phyloP scores from a whole-genome alignment of 140 eudicot genomes.

The Flaveria floridana region DNA sequence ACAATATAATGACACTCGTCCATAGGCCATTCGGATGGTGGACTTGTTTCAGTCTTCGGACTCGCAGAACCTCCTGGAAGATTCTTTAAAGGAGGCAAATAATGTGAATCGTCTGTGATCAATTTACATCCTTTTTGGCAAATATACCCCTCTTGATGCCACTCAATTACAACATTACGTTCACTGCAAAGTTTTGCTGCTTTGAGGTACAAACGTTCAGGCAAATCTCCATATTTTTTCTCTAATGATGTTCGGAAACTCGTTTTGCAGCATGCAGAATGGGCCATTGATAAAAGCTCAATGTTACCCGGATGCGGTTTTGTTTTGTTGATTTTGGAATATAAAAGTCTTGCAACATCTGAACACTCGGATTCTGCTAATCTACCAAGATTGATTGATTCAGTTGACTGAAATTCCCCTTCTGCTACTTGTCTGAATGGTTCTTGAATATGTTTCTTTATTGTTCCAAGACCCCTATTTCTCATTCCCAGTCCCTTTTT shows the following conservation, averaged over 20 bases:
- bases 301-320: conserved; percentile 67
- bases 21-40: conserved; percentile 61
- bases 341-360: conserved; percentile 60
- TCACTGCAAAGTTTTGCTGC: conserved; percentile 94
- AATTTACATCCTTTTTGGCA: conserved; percentile 73
- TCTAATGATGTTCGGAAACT: conserved; percentile 59
- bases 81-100: conserved; percentile 38
- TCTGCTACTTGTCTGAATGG: conserved; percentile 42
- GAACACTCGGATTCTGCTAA: conserved; percentile 76
- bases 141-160: conserved; percentile 79
- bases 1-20: conserved; percentile 81
- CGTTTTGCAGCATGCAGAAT: conserved; percentile 62
- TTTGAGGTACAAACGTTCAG: conserved; percentile 72
- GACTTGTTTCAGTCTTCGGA: conserved; percentile 20
- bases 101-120: conserved; percentile 26
- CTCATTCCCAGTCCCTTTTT: conserved; percentile 63
- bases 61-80: conserved; percentile 33
- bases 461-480: conserved; percentile 43
- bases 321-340: conserved; percentile 61
- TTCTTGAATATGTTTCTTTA: conserved; percentile 63
- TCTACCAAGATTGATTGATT: conserved; percentile 57
- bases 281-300: conserved; percentile 64
- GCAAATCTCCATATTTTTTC: conserved; percentile 70
- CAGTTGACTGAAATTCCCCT: conserved; percentile 43
- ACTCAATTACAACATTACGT: conserved; percentile 58